These are phyloP conservation scores for Cucumis cinereus DNA, from an alignment of 306 rosid genomes.

Conservation along the genomic window DNA sequence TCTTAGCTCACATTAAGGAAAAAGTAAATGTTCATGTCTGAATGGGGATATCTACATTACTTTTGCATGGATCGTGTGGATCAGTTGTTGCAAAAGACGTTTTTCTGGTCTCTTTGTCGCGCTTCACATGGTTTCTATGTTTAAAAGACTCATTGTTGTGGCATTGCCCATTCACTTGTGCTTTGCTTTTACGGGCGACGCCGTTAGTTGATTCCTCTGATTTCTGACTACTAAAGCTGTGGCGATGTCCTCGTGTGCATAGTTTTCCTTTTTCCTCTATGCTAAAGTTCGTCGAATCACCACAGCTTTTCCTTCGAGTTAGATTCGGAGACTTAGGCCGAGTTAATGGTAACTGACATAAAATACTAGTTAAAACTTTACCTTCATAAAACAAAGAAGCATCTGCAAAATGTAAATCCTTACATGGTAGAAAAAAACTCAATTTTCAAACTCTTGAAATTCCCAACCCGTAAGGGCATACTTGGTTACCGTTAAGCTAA, in stretches of 20 bases:
- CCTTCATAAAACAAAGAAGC: neutral
- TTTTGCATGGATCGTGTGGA: slow-evolving; percentile 19
- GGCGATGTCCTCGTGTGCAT: slow-evolving; percentile 40
- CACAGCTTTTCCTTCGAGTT: slow-evolving; percentile 71
- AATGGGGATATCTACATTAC: slow-evolving; percentile 46
- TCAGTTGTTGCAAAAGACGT: slow-evolving; percentile 23
- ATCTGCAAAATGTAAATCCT: neutral
- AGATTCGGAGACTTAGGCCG: slow-evolving; percentile 85
- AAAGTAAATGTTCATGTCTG: slow-evolving; percentile 31
- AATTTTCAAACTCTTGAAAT: neutral
- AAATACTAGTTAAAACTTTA: neutral
- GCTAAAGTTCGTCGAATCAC: slow-evolving; percentile 35
- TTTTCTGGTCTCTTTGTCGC: slow-evolving; percentile 29
- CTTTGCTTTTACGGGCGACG: slow-evolving; percentile 25
- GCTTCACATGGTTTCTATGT: slow-evolving; percentile 32
- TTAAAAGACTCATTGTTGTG: slow-evolving; percentile 19
- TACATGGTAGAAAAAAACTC: neutral
- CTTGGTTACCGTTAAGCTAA: neutral
- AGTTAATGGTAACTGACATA: slow-evolving; percentile 72
- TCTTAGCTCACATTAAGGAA: neutral
- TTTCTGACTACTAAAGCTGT: slow-evolving; percentile 35
- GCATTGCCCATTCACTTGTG: slow-evolving; percentile 20
- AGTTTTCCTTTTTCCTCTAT: slow-evolving; percentile 20
- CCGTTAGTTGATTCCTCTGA: slow-evolving; percentile 12
- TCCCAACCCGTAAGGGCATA: neutral